phyloP scores from a whole-genome alignment of 1,139 yeast species.

The Kazachstania sp. region DNA sequence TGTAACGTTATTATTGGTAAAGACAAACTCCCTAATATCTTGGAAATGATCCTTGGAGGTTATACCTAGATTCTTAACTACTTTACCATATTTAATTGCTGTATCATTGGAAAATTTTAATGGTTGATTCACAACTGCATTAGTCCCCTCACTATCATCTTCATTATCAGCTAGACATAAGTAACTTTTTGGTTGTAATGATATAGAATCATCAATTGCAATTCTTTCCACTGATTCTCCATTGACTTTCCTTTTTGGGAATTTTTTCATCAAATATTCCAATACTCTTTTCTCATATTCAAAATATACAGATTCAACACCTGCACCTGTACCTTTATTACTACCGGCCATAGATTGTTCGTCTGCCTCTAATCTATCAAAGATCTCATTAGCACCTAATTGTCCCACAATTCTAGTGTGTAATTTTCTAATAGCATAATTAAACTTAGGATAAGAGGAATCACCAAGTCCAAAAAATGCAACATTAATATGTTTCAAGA shows the following conservation, averaged over 20 bases:
- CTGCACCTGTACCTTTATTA: constrained; percentile 48
- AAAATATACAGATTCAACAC: constrained; percentile 66
- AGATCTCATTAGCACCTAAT: constrained; percentile 69
- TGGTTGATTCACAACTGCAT: background rate
- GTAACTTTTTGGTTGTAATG: constrained; percentile 24
- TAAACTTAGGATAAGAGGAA: constrained; percentile 79
- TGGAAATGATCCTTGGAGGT: constrained; percentile 74
- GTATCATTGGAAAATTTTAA: constrained; percentile 17
- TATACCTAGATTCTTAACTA: constrained; percentile 46
- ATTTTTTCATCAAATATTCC: constrained; percentile 34
- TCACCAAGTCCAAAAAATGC: constrained; percentile 92
- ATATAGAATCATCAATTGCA: constrained; percentile 19
- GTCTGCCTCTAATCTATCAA: constrained; percentile 79
- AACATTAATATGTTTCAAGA: constrained; percentile 54
- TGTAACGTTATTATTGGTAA: constrained; percentile 29
- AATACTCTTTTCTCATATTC: constrained; percentile 62
- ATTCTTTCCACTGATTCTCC: constrained; percentile 18
- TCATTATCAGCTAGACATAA: constrained; percentile 11
- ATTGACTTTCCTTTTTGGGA: constrained; percentile 31
- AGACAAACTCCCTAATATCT: constrained; percentile 64
- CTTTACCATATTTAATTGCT: constrained; percentile 35
- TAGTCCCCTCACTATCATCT: background rate
- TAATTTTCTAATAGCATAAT: constrained; percentile 75
- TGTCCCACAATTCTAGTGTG: constrained; percentile 64
- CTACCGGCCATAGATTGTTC: constrained; percentile 45